Base-by-base conservation (phyloP, 768 basidiomycete species). In the Pleurotus salmoneostramineus region DNA sequence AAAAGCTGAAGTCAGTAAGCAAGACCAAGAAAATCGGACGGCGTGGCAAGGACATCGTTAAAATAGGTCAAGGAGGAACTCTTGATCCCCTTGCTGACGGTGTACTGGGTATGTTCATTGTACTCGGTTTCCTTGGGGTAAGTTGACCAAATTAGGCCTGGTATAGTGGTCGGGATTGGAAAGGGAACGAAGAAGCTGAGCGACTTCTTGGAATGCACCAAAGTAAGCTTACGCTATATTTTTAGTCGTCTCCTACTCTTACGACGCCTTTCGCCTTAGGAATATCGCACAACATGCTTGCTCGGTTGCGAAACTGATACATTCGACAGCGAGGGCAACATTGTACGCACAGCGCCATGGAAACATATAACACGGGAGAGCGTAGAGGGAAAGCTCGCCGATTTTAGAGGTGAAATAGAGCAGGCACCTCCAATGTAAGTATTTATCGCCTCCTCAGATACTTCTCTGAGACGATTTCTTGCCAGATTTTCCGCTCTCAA, bases 41-140 rank as follows among this genome's bases (percentile, higher is more conserved):
- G n/a, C 76, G 76, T 50, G 70, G 72, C 59, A 77, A 68, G 45
- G 79, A 83, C 17, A 65, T 71, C 2, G 76, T 95, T 55, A 95
- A 96, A 72, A 83, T 95, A 50, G 95, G 94, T 1, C 92, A 95
- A 71, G 94, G 94, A 32, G 95, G 97, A 3, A 99, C 97, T 3
- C 76, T 99, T 50, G 97, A 99, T 75, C 97, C 97, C 12, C 79
- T 98, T 36, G 97, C 97, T 4, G 93, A 97, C 70, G 96, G 96
- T 45, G 93, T 97, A 12, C 75, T 98, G 61, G 93, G 95, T 95
- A 68, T 63, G 79, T 58, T 50, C 33, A 36, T 50, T 14, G 36
- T 43, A 5, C 60, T 21, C 40, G 11, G 31, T 17, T 37, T 8
- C 15, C 5, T 8, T 14, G 47, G 61, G 21, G 50, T 17, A 31